phyloP scores from a whole-genome alignment of 2,329 filamentous ascomycete genomes.

The Phoma sp. region DNA sequence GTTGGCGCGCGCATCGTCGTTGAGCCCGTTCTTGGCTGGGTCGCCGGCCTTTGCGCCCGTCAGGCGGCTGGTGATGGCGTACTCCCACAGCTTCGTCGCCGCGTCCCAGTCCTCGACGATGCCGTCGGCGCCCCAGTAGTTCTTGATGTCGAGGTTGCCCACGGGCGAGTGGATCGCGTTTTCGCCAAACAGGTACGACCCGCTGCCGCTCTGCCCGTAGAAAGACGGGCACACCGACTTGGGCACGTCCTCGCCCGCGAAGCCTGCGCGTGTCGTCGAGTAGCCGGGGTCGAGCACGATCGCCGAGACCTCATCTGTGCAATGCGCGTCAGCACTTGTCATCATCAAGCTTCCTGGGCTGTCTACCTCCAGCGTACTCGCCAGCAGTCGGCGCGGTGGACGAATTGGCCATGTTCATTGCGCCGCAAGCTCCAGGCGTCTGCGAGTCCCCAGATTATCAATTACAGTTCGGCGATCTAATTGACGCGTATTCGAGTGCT shows the following conservation, averaged over 20 bases:
- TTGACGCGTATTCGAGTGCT: conserved; percentile 36
- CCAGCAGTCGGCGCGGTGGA: conserved; percentile 49
- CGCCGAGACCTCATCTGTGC: conserved; percentile 90
- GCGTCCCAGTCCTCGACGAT: conserved; percentile 97
- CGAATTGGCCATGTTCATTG: conserved; percentile 48
- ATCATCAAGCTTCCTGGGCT: conserved; percentile 4
- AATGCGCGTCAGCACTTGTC: conserved; percentile 19
- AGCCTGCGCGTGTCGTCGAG: conserved; percentile 88
- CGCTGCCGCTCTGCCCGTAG: conserved; percentile 69
- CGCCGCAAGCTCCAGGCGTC: conserved; percentile 22
- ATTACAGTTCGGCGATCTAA: neutral
- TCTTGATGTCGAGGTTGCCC: conserved; percentile 80
- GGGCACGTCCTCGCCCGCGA: conserved; percentile 95
- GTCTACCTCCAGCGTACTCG: conserved; percentile 56
- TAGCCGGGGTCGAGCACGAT: conserved; percentile 96
- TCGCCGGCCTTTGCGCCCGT: conserved; percentile 76
- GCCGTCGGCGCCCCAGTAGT: conserved; percentile 88
- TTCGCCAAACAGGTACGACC: conserved; percentile 78
- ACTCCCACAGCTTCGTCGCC: conserved; percentile 88
- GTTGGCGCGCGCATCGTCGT: conserved; percentile 67
- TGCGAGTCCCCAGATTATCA: conserved; percentile 9
- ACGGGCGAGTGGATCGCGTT: conserved; percentile 83
- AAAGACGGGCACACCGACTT: conserved; percentile 91
- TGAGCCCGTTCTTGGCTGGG: conserved; percentile 78
- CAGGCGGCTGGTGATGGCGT: conserved; percentile 85